Evolutionary conservation across 306 rosid species (phyloP).

Genomic region (Fragaria nilgerrensis): DNA sequence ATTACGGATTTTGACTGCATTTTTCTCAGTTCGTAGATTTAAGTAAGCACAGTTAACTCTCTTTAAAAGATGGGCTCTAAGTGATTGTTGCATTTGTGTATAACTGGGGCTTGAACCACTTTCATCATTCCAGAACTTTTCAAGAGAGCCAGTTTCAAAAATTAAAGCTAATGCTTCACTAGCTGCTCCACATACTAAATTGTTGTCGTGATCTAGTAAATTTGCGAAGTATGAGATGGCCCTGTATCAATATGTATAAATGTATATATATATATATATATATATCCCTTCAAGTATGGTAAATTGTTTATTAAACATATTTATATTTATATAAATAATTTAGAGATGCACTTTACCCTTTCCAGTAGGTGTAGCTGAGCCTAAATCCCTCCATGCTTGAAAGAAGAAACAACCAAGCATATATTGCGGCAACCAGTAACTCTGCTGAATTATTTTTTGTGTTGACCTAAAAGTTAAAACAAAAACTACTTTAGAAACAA

Average conservation of each 20-base stretch:
- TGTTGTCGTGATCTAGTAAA: slow-evolving; percentile 28
- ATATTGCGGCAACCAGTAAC: slow-evolving; percentile 27
- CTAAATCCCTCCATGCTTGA: slow-evolving; percentile 29
- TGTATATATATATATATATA: not conserved
- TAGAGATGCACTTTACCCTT: slow-evolving; percentile 27
- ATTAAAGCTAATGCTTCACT: slow-evolving; percentile 38
- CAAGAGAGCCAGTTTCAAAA: slow-evolving; percentile 23
- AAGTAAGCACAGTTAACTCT: slow-evolving; percentile 10
- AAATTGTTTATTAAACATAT: not conserved
- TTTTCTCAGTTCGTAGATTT: not conserved
- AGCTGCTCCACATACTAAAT: slow-evolving; percentile 22
- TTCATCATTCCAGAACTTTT: slow-evolving; percentile 30
- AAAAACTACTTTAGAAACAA: not conserved
- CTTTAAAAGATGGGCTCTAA: slow-evolving; percentile 15
- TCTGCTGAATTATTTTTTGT: slow-evolving; percentile 17
- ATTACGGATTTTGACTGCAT: slow-evolving; percentile 3
- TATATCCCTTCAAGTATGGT: not conserved
- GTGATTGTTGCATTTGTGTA: slow-evolving; percentile 4
- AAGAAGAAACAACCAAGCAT: slow-evolving; percentile 41
- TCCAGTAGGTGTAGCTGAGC: slow-evolving; percentile 28
- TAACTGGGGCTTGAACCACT: not conserved
- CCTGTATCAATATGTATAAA: slow-evolving; percentile 17
- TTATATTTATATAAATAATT: not conserved
- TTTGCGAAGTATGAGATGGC: slow-evolving; percentile 21
- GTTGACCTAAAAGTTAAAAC: slow-evolving; percentile 13